Percentiles rank a stretch among this genome's conserved stretches.
phyloP scores from a whole-genome alignment of 352 stramenopile species.

The Pythium phragmiticola region DNA sequence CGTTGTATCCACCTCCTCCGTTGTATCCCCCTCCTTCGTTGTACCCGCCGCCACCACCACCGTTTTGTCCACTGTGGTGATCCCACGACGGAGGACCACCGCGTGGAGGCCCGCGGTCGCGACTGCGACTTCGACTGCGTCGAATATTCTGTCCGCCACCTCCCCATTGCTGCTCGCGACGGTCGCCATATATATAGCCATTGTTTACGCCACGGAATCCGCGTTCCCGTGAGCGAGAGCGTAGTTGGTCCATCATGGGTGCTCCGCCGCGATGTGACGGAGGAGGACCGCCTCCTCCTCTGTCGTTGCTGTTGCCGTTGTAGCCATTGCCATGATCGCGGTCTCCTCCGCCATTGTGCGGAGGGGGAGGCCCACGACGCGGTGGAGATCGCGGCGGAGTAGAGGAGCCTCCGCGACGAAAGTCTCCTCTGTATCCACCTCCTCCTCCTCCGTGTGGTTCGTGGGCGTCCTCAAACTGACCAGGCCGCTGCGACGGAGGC shows the following conservation, averaged over 20 bases:
- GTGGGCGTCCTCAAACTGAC: constrained; percentile 71
- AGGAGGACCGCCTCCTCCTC: constrained; percentile 9
- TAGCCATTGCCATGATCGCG: constrained; percentile 7
- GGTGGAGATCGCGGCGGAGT: constrained; percentile 21
- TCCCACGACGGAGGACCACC: constrained; percentile 4
- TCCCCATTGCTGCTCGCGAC: constrained; percentile 14
- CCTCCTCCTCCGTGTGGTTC: constrained; percentile 20
- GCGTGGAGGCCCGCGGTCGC: constrained; percentile 13
- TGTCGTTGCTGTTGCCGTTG: constrained; percentile 1
- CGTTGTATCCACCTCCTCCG: constrained; percentile 1
- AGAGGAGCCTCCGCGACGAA: constrained; percentile 15
- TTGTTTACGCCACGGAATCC: constrained; percentile 10
- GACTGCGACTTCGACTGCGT: constrained; percentile 22
- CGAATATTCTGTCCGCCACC: constrained; percentile 1
- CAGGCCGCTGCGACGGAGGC: constrained; percentile 33
- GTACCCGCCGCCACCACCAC: constrained; percentile 18
- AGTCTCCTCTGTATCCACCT: constrained; percentile 3
- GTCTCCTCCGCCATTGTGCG: constrained; percentile 18
- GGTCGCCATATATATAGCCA: constrained; percentile 7
- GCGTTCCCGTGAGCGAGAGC: constrained; percentile 36
- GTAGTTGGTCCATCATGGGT: constrained; percentile 22
- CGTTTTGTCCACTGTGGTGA: constrained; percentile 7
- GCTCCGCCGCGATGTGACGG: constrained; percentile 5
- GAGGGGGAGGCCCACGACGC: constrained; percentile 17
- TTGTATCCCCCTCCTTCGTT: not conserved